Conservation (phyloP, 1,139 yeast species). For the Scheffersomyces titani region DNA sequence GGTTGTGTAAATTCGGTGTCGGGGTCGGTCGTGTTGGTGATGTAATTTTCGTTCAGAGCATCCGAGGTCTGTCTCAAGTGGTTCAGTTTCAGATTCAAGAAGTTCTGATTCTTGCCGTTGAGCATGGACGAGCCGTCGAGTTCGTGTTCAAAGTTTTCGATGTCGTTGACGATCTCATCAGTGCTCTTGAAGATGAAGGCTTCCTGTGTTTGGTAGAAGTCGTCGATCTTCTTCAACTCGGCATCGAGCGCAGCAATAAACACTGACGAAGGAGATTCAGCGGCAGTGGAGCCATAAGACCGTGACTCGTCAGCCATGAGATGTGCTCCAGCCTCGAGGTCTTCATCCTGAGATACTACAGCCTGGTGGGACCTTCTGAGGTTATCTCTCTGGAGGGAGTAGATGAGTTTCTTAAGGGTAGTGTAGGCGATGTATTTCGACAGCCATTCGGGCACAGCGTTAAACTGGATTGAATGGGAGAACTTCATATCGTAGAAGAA, state of each 20-base stretch:
- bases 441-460: conserved; percentile 80
- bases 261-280: conserved; percentile 30
- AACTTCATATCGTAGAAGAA: conserved; percentile 59
- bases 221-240: conserved; percentile 61
- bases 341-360: conserved; percentile 20
- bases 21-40: conserved; percentile 26
- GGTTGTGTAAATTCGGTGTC: conserved; percentile 36
- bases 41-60: conserved; percentile 19
- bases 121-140: conserved; percentile 9
- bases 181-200: conserved; percentile 46
- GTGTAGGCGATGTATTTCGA: conserved; percentile 68
- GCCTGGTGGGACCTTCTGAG: conserved; percentile 24
- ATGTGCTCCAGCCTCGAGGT: conserved; percentile 31
- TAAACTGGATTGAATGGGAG: conserved; percentile 69
- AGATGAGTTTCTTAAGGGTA: conserved; percentile 61
- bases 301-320: conserved; percentile 26
- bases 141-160: conserved; percentile 47
- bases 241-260: conserved; percentile 57
- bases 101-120: neutral
- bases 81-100: neutral
- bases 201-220: conserved; percentile 58
- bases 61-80: conserved; percentile 9
- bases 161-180: conserved; percentile 53
- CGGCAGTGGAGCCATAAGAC: conserved; percentile 20
- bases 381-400: conserved; percentile 62